These are phyloP conservation scores for Telfairia occidentalis DNA, from an alignment of 331 rosid genomes.

Conservation along the genomic window DNA sequence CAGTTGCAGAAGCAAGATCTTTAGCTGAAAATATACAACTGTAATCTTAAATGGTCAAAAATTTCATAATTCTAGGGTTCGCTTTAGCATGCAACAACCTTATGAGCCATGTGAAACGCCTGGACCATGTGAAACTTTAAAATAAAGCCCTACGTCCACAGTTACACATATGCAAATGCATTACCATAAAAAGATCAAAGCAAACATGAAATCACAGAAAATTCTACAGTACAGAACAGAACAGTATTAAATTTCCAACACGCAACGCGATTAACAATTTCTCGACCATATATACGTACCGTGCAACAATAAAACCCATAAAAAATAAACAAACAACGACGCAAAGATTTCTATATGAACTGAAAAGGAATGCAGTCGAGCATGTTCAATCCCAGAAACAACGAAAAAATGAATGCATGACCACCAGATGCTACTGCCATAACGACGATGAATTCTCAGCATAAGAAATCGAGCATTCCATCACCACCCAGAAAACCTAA, in stretches of 20 bases:
- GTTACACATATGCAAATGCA: not conserved
- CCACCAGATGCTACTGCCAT: not conserved
- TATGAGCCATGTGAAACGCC: not conserved
- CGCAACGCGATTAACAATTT: not conserved
- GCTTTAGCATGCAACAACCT: not conserved
- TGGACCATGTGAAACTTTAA: not conserved
- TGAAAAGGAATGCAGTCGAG: not conserved
- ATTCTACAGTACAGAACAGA: not conserved
- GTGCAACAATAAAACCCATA: not conserved
- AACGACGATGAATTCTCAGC: constrained; percentile 6
- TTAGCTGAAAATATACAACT: not conserved
- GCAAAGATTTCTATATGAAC: not conserved
- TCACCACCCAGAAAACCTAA: constrained; percentile 4
- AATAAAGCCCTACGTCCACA: not conserved
- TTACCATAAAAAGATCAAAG: not conserved
- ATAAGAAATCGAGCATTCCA: not conserved
- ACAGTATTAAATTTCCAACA: not conserved
- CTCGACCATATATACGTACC: not conserved
- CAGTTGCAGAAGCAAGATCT: not conserved
- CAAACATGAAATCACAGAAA: not conserved
- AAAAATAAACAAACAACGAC: not conserved
- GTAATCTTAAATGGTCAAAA: not conserved
- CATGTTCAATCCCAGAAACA: not conserved
- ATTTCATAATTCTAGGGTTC: constrained; percentile 4
- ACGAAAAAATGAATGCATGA: not conserved